Base-by-base conservation (phyloP, 202 grass and related monocot species). In the Bolboschoenoplectus hybrid region DNA sequence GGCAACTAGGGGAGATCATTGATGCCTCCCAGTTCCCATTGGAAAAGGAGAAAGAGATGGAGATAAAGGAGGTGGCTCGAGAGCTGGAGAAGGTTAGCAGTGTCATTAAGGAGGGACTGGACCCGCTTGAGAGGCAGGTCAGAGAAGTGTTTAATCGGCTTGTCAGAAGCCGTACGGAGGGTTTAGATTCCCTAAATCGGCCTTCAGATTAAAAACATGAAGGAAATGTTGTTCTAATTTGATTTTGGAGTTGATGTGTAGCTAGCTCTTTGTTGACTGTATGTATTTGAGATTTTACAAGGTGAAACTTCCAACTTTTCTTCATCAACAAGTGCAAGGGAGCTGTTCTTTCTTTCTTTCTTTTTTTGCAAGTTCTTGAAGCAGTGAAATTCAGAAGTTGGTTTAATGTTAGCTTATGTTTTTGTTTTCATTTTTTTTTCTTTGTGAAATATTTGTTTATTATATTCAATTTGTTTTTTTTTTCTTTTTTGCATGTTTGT, bases 71-170 rank as follows among this genome's bases (percentile, higher is more conserved):
- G 74, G 89, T 87, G 16, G 75, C 88, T 13, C 55, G 17, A 53
- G 92, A 90, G 87, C 85, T 97, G 7, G 65, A 82, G 69, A 86
- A 89, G 52, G 88, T 94, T 2, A 94, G 91, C 16, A 16, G 79
- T 0, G 20, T 85, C 8, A 74, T 97, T 83, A 97, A 91, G 80
- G 85, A 94, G 0, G 95, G 91, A 4, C 80, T 97, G 9, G 91
- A 94, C 67, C 95, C 92, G 12, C 89, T 97, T 6, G 95, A 97
- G 87, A 81, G 95, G 0, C 89, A 93, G 82, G 89, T 97, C 52
- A 91, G 92, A 34, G 89, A 94, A 63, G 92, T 93, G 88, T 97
- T 97, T 82, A 92, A 94, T 77, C 65, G 91, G 26, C 88, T 93
- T 57, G 91, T 93, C 55, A 91, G 88, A 70, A 97, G 88, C 63